Conservation (phyloP, 2,329 filamentous ascomycete species). For the Sarocladium brachiariae region DNA sequence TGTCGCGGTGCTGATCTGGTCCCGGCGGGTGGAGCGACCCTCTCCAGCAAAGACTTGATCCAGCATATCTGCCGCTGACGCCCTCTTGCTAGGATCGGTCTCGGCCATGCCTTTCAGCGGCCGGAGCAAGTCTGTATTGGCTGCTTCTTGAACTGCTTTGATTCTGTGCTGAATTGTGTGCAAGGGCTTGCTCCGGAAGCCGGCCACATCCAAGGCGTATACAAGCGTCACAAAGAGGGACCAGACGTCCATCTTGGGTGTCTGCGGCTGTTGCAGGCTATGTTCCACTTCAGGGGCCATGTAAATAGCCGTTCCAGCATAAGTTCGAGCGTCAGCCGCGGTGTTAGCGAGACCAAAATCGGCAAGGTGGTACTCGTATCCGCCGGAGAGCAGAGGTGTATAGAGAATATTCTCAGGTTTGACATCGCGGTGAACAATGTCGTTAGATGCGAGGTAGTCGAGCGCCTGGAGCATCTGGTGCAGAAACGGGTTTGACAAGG, state of each 20-base stretch:
- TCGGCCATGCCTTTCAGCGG: constrained; percentile 15
- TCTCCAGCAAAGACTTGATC: not conserved
- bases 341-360: constrained; percentile 15
- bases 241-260: constrained; percentile 13
- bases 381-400: not conserved
- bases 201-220: too few relatives aligned
- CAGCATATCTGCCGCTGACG: constrained; percentile 22
- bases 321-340: not conserved
- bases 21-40: not conserved
- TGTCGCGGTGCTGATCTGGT: not conserved
- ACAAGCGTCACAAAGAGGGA: constrained; percentile 14
- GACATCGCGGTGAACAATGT: constrained; percentile 14
- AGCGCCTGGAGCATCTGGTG: constrained; percentile 17
- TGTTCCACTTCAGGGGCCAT: constrained; percentile 9
- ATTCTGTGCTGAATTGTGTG: not conserved
- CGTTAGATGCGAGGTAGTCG: constrained; percentile 14
- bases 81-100: constrained; percentile 15
- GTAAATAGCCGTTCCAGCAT: constrained; percentile 10
- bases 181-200: not conserved
- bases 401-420: constrained; percentile 16
- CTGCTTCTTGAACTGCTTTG: too few relatives aligned
- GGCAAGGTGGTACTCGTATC: constrained; percentile 15
- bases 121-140: not conserved
- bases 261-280: not conserved
- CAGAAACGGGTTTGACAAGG: not conserved